phyloP scores from a whole-genome alignment of 352 stramenopile genomes.

The Hyphochytrium catenoides region DNA sequence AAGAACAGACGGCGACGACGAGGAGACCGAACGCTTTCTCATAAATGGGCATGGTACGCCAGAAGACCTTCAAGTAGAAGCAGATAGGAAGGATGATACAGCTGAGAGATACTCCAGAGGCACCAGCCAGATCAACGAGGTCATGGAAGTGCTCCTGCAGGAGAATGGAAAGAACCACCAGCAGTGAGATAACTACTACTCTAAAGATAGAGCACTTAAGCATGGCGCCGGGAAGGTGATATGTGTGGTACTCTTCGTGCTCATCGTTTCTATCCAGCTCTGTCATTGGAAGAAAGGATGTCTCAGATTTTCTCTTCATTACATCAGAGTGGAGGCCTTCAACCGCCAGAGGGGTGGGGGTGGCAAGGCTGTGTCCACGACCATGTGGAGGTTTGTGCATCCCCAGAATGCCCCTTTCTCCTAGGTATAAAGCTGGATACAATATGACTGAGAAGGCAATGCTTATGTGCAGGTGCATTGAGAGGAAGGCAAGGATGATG shows the following conservation, averaged over 20 bases:
- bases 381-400: too few species aligned
- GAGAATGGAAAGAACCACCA: conserved; percentile 18
- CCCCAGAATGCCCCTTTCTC: conserved; percentile 24
- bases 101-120: conserved; percentile 21
- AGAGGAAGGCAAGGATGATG: conserved; percentile 17
- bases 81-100: conserved; percentile 18
- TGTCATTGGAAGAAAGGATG: too few species aligned
- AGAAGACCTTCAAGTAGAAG: conserved; percentile 14
- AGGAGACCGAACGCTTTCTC: conserved; percentile 15
- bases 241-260: too few species aligned
- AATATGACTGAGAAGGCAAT: conserved; percentile 30
- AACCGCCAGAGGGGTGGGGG: too few species aligned
- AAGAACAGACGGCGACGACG: conserved; percentile 18
- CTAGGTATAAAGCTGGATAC: conserved; percentile 27
- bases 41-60: conserved; percentile 18
- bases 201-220: conserved; percentile 15
- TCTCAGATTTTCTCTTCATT: too few species aligned
- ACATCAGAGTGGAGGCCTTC: too few species aligned
- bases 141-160: conserved; percentile 25
- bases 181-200: conserved; percentile 14
- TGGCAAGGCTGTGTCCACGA: too few species aligned
- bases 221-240: too few species aligned
- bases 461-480: conserved; percentile 26
- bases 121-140: conserved; percentile 23
- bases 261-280: too few species aligned